phyloP scores from a whole-genome alignment of 108 stramenopile species.

The Discostella pseudostelligera region DNA sequence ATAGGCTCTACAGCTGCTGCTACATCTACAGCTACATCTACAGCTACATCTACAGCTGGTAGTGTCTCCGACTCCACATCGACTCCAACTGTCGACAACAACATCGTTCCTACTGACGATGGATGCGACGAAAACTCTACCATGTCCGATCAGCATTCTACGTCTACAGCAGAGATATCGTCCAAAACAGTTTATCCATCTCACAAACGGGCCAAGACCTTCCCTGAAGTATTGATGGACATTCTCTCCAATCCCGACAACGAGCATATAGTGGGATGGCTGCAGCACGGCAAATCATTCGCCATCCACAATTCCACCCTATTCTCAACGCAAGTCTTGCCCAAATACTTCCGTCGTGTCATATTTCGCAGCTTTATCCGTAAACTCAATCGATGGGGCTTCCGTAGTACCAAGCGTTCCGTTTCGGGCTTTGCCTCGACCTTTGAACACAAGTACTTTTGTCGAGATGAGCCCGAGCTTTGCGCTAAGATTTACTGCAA shows the following conservation, averaged over 20 bases:
- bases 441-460: conserved; percentile 71
- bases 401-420: conserved; percentile 8
- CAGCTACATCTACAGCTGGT: neutral
- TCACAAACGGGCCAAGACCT: conserved; percentile 12
- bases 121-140: neutral
- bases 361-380: conserved; percentile 82
- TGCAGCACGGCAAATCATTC: conserved; percentile 68
- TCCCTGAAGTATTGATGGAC: conserved; percentile 13
- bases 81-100: neutral
- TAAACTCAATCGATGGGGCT: conserved; percentile 73
- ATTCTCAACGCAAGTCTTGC: conserved; percentile 76
- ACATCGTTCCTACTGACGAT: neutral
- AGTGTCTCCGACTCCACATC: neutral
- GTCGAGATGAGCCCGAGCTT: conserved; percentile 58
- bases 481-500: conserved; percentile 56
- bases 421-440: conserved; percentile 49
- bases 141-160: neutral
- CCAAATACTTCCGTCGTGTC: conserved; percentile 81
- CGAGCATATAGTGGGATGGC: conserved; percentile 56
- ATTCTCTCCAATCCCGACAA: conserved; percentile 11
- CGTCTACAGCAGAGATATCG: neutral
- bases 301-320: conserved; percentile 65
- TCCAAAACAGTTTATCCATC: no score
- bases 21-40: no score
- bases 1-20: conserved; percentile 1